Evolutionary conservation across 495 filamentous ascomycete species (phyloP).

Genomic region (Talaromyces wortmannii): DNA sequence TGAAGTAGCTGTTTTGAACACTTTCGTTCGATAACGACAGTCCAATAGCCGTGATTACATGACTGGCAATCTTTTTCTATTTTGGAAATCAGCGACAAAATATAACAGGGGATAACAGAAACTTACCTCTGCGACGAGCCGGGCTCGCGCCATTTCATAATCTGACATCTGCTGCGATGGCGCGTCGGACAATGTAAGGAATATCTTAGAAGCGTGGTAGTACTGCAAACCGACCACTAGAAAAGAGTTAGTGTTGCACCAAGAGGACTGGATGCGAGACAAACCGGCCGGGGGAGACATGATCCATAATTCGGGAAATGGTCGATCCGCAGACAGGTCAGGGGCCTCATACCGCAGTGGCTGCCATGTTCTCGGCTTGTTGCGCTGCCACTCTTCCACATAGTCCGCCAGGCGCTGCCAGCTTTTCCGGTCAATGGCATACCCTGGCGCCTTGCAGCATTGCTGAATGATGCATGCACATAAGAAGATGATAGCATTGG

Average conservation of each 20-base stretch:
- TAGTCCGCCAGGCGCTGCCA: constrained; percentile 19
- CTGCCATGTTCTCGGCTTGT: constrained; percentile 27
- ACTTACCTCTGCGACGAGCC: constrained; percentile 23
- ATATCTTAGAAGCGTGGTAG: constrained; percentile 24
- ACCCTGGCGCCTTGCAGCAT: constrained; percentile 12
- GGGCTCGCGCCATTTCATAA: constrained; percentile 20
- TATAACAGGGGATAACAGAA: not conserved
- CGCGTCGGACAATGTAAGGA: constrained; percentile 22
- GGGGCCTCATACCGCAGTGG: constrained; percentile 25
- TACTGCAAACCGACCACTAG: constrained; percentile 33
- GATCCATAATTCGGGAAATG: constrained; percentile 34
- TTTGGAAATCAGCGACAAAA: not conserved
- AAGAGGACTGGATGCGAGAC: not conserved
- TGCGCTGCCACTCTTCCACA: constrained; percentile 22
- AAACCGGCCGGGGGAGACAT: constrained; percentile 29
- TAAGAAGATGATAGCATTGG: constrained; percentile 27
- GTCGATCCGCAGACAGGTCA: constrained; percentile 14
- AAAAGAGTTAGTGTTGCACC: not conserved
- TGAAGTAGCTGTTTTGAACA: constrained; percentile 32
- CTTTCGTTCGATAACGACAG: constrained; percentile 31
- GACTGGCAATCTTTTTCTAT: constrained; percentile 22
- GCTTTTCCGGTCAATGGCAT: constrained; percentile 11
- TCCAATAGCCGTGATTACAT: constrained; percentile 25
- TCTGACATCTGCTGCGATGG: constrained; percentile 15
- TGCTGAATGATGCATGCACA: constrained; percentile 30